Evolutionary conservation across 257 asterid species (phyloP).

Genomic region (Nicotiana undulata): DNA sequence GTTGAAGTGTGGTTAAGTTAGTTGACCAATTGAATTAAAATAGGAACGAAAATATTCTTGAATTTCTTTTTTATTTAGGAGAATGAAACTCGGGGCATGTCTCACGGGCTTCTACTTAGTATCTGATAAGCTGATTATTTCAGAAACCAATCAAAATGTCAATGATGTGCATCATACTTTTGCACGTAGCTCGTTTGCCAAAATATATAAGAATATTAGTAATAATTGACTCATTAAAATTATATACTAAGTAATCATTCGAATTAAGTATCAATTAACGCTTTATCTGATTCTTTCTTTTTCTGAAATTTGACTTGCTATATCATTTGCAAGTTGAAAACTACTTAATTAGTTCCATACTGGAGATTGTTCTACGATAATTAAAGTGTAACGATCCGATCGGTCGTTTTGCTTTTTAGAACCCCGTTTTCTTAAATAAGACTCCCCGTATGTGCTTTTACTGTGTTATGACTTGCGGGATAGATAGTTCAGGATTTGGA

Average conservation of each 20-base stretch:
- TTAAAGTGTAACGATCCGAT: too few species aligned
- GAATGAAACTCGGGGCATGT: conserved; percentile 9
- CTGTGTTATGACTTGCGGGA: too few species aligned
- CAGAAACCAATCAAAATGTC: not conserved
- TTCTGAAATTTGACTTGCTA: not conserved
- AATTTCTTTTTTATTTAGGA: not conserved
- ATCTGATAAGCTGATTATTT: not conserved
- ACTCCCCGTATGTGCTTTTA: too few species aligned
- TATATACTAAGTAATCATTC: not conserved
- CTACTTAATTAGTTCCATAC: not conserved
- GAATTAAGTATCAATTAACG: not conserved
- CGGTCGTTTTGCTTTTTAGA: too few species aligned
- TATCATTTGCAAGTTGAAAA: not conserved
- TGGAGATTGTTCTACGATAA: not conserved
- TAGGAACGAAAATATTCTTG: not conserved
- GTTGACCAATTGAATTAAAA: not conserved
- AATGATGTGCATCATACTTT: not conserved
- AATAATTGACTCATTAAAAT: not conserved
- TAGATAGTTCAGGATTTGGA: too few species aligned
- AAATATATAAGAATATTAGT: not conserved
- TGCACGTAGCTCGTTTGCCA: not conserved
- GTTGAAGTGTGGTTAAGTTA: conserved; percentile 7
- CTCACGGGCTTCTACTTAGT: not conserved
- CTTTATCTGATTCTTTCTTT: not conserved
- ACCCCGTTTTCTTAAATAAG: too few species aligned